Evolutionary conservation across 305 asterid genomes (phyloP).

Genomic region (Fraxinus angustifolia): DNA sequence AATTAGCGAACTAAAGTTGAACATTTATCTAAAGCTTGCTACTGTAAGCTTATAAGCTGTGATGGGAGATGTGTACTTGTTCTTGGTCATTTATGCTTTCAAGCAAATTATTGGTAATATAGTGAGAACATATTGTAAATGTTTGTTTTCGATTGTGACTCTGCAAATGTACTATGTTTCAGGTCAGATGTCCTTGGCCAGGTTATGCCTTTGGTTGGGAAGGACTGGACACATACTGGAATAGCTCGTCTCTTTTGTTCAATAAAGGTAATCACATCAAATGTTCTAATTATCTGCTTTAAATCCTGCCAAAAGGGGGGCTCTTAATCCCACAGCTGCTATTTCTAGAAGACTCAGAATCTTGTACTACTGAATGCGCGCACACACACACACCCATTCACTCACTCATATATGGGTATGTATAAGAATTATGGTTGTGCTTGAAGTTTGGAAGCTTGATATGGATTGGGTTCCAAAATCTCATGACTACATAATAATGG

Average conservation of each 20-base stretch:
- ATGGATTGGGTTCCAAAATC: slow-evolving; percentile 10
- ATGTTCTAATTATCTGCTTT: slow-evolving; percentile 1
- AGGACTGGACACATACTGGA: slow-evolving; percentile 95
- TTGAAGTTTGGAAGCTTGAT: slow-evolving; percentile 1
- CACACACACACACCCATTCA: not conserved
- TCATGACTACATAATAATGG: slow-evolving; percentile 1
- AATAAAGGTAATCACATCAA: slow-evolving; percentile 58
- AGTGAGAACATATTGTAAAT: slow-evolving; percentile 3
- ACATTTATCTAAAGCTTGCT: not conserved
- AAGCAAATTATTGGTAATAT: slow-evolving; percentile 7
- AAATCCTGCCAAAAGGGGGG: not conserved
- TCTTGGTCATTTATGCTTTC: not conserved
- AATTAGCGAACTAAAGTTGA: not conserved
- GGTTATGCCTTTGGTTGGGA: slow-evolving; percentile 94
- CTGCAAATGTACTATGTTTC: slow-evolving; percentile 18
- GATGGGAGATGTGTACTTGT: not conserved
- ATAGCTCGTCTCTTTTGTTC: slow-evolving; percentile 90
- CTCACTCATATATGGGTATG: not conserved
- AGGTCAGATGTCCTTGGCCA: slow-evolving; percentile 99
- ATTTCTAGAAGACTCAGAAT: not conserved
- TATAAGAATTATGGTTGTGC: not conserved
- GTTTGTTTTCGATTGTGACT: slow-evolving; percentile 6
- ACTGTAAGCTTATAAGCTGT: not conserved
- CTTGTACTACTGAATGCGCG: not conserved
- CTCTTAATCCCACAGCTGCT: not conserved